phyloP scores from a whole-genome alignment of 805 yeast species.

The Pichia sporocuriosa region DNA sequence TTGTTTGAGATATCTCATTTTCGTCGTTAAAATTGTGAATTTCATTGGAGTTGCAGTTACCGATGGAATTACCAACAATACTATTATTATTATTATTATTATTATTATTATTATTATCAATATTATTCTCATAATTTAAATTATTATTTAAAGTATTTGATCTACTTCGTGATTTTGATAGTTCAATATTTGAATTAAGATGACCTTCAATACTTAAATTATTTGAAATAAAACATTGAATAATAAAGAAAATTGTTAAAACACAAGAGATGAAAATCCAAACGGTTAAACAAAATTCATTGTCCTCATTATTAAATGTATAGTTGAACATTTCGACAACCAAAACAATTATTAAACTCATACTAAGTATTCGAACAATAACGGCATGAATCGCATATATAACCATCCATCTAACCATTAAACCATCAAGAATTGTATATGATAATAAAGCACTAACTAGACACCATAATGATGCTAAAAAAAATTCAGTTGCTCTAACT shows the following conservation, averaged over 20 bases:
- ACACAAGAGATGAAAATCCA: constrained; percentile 90
- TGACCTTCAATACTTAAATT: constrained; percentile 43
- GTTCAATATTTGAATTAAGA: constrained; percentile 4
- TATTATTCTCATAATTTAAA: background rate
- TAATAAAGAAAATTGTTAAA: constrained; percentile 69
- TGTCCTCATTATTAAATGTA: constrained; percentile 56
- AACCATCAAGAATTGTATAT: constrained; percentile 77
- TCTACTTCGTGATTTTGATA: background rate
- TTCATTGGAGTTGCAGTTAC: background rate
- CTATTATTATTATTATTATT: background rate
- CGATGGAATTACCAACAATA: background rate
- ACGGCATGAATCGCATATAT: constrained; percentile 86
- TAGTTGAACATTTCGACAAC: constrained; percentile 62
- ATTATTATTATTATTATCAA: background rate
- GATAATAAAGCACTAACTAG: constrained; percentile 79
- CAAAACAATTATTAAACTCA: constrained; percentile 66
- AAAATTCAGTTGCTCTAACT: constrained; percentile 70
- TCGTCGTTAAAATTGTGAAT: background rate
- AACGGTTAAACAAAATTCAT: constrained; percentile 68
- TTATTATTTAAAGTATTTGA: background rate
- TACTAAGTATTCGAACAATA: constrained; percentile 75
- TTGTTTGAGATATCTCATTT: too few species aligned
- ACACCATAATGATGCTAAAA: constrained; percentile 89
- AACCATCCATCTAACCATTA: constrained; percentile 91
- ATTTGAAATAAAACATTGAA: constrained; percentile 84